These are phyloP conservation scores for Cladorrhinum samala DNA, from an alignment of 495 filamentous ascomycete species.

Conservation along the genomic window DNA sequence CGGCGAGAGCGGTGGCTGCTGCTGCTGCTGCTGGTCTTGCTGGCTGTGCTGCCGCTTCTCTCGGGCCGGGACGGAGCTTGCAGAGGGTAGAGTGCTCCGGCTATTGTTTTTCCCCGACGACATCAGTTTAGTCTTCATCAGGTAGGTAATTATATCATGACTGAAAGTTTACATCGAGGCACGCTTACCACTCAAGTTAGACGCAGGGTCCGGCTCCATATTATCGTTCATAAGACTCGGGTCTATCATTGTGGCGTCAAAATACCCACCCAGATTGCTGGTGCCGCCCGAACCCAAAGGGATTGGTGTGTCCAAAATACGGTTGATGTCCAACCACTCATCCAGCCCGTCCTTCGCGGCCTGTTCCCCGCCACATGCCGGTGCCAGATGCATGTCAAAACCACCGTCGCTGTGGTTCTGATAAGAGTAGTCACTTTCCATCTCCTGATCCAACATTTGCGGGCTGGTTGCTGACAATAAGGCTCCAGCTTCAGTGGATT, in stretches of 20 bases:
- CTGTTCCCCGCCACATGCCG: not conserved
- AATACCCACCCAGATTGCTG: not conserved
- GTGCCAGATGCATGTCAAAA: not conserved
- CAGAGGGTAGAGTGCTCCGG: not conserved
- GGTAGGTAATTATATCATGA: not conserved
- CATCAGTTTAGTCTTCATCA: not conserved
- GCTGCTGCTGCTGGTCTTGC: not conserved
- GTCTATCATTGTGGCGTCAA: not conserved
- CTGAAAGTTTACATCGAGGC: not conserved
- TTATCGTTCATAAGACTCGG: not conserved
- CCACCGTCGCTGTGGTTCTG: not conserved
- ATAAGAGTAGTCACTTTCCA: not conserved
- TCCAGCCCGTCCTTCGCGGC: not conserved
- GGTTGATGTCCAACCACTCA: not conserved
- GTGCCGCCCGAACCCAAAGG: not conserved
- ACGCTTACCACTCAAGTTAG: not conserved
- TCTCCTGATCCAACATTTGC: not conserved
- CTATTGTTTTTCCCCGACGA: not conserved
- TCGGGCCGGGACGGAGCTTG: not conserved
- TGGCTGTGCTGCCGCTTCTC: not conserved
- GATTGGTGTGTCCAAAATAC: not conserved
- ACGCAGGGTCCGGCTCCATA: not conserved
- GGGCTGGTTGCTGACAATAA: not conserved
- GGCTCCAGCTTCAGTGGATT: no score
- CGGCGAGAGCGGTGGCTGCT: not conserved